phyloP scores from a whole-genome alignment of 2,329 filamentous ascomycete genomes.

The Colletotrichum eremochloae region DNA sequence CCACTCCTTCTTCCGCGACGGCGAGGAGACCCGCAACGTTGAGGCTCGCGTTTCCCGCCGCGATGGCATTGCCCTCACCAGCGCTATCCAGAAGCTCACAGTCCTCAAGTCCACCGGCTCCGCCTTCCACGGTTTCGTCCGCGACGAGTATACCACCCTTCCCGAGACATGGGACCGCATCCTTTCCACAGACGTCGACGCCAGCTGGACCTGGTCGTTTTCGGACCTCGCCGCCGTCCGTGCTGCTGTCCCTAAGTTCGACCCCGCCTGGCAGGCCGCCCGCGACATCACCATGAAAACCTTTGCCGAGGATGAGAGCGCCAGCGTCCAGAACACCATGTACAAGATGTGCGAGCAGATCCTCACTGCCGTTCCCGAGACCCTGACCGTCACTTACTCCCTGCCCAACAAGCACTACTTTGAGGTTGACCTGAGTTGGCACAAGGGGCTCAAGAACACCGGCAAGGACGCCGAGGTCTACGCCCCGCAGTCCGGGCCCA shows the following conservation, averaged over 20 bases:
- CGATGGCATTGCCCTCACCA: constrained; percentile 80
- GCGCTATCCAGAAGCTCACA: constrained; percentile 83
- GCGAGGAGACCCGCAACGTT: constrained; percentile 87
- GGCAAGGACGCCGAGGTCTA: constrained; percentile 97
- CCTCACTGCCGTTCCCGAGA: constrained; percentile 78
- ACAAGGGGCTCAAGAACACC: constrained; percentile 94
- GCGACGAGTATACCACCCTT: constrained; percentile 93
- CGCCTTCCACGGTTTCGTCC: constrained; percentile 93
- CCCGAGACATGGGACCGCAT: constrained; percentile 95
- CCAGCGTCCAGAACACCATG: constrained; percentile 97
- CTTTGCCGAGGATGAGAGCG: constrained; percentile 90
- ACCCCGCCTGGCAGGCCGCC: constrained; percentile 83
- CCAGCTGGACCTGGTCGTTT: constrained; percentile 85
- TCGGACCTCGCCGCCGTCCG: constrained; percentile 80
- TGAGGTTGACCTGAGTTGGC: constrained; percentile 96
- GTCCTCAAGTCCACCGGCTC: constrained; percentile 98
- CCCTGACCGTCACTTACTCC: constrained; percentile 82
- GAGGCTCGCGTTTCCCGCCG: constrained; percentile 77
- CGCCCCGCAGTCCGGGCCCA: constrained; percentile 91
- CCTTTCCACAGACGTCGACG: constrained; percentile 92
- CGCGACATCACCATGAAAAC: constrained; percentile 88
- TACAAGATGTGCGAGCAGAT: constrained; percentile 98
- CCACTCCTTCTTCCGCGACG: constrained; percentile 93
- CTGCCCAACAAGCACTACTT: constrained; percentile 99
- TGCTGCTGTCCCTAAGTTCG: constrained; percentile 75